Conservation (phyloP, 2,329 filamentous ascomycete genomes). For the Calonectria leucothoes region DNA sequence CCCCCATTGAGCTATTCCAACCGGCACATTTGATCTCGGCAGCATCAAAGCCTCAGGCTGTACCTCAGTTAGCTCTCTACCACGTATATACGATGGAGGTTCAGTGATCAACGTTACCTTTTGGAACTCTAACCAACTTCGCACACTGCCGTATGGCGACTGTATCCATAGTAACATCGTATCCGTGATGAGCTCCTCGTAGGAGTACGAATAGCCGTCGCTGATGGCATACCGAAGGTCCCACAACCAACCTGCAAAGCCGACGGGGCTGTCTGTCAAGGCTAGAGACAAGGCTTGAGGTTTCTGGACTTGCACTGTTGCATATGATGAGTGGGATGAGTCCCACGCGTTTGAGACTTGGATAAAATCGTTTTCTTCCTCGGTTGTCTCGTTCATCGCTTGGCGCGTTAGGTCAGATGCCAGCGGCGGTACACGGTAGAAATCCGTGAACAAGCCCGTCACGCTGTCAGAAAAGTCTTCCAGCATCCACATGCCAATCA, state of each 20-base stretch:
- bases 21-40: background rate
- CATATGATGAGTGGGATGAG: background rate
- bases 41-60: background rate
- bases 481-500: background rate
- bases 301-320: background rate
- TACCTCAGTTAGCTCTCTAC: background rate
- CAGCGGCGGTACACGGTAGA: background rate
- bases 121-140: background rate
- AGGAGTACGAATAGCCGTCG: background rate
- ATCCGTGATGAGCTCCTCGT: constrained; percentile 10
- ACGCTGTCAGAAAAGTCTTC: background rate
- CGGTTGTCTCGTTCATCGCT: background rate
- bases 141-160: background rate
- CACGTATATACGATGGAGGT: background rate
- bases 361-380: constrained; percentile 12
- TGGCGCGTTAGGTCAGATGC: background rate
- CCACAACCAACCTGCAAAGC: constrained; percentile 11
- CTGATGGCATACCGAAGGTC: constrained; percentile 1
- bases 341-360: background rate
- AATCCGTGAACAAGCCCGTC: background rate
- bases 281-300: background rate
- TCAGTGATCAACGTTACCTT: background rate
- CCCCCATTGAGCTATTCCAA: background rate
- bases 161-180: constrained; percentile 18
- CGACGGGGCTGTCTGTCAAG: constrained; percentile 13